phyloP scores from a whole-genome alignment of 2,329 filamentous ascomycete genomes.

The Cadophora luteo-olivacea region DNA sequence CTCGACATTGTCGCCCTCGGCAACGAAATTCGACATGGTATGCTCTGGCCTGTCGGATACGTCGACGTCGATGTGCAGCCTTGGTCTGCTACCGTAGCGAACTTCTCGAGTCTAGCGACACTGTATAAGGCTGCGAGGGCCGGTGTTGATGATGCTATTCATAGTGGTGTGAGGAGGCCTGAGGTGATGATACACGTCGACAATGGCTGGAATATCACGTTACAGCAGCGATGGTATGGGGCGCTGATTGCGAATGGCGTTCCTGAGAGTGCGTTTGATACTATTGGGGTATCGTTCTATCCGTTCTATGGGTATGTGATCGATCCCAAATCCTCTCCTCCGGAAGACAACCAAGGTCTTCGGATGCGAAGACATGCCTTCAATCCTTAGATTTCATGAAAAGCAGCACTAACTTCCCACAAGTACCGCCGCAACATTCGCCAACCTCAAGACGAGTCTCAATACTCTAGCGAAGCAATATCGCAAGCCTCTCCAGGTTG shows the following conservation, averaged over 20 bases:
- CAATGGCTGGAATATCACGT: conserved; percentile 72
- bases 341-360: neutral
- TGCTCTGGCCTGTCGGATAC: conserved; percentile 69
- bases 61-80: conserved; percentile 50
- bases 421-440: conserved; percentile 59
- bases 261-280: conserved; percentile 66
- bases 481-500: conserved; percentile 70
- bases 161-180: conserved; percentile 55
- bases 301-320: conserved; percentile 64
- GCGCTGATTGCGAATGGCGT: conserved; percentile 61
- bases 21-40: conserved; percentile 74
- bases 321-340: neutral
- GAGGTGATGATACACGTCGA: conserved; percentile 78
- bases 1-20: conserved; percentile 72
- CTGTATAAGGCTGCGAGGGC: conserved; percentile 64
- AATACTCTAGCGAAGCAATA: conserved; percentile 64
- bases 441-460: conserved; percentile 60
- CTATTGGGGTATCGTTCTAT: conserved; percentile 73
- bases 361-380: too few relatives aligned
- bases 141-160: conserved; percentile 67
- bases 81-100: conserved; percentile 44
- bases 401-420: neutral
- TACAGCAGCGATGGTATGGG: conserved; percentile 69
- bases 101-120: conserved; percentile 64
- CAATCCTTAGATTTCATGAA: neutral